phyloP scores from a whole-genome alignment of 768 basidiomycete genomes.

The Russula lepida region DNA sequence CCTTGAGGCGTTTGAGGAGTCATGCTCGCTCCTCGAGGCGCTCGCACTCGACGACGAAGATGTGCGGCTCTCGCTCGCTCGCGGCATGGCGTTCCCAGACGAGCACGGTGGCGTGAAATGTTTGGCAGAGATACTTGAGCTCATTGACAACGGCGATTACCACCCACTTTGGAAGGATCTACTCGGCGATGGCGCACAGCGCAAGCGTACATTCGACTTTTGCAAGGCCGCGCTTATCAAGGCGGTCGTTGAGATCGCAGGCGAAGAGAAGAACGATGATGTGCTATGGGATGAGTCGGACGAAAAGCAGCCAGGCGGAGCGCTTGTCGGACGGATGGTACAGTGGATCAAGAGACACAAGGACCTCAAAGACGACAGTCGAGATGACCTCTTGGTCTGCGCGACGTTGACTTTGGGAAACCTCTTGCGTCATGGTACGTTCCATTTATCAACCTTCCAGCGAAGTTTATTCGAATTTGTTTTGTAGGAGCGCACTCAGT shows the following conservation, averaged over 20 bases:
- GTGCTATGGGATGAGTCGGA: conserved; percentile 67
- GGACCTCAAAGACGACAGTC: conserved; percentile 31
- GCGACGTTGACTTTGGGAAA: conserved; percentile 80
- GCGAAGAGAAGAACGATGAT: conserved; percentile 70
- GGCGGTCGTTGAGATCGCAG: conserved; percentile 76
- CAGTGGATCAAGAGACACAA: conserved; percentile 59
- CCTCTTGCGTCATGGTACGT: conserved; percentile 62
- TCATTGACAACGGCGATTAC: conserved; percentile 66
- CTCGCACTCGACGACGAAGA: conserved; percentile 73
- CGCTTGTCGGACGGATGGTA: conserved; percentile 65
- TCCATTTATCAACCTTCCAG: background rate
- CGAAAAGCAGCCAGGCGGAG: conserved; percentile 50
- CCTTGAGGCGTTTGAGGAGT: conserved; percentile 64
- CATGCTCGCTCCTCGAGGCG: conserved; percentile 68
- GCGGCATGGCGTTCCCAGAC: conserved; percentile 49
- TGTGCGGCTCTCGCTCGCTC: conserved; percentile 62
- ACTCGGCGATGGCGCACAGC: conserved; percentile 42
- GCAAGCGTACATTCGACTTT: conserved; percentile 65
- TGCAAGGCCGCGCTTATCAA: conserved; percentile 86
- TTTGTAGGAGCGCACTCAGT: conserved; percentile 48
- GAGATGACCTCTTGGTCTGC: conserved; percentile 78
- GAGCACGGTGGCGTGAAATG: conserved; percentile 51
- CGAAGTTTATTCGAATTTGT: conserved; percentile 4
- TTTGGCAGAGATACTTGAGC: conserved; percentile 55
- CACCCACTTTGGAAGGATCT: conserved; percentile 51